phyloP scores from a whole-genome alignment of 306 rosid species.

The Quercus mongolica region DNA sequence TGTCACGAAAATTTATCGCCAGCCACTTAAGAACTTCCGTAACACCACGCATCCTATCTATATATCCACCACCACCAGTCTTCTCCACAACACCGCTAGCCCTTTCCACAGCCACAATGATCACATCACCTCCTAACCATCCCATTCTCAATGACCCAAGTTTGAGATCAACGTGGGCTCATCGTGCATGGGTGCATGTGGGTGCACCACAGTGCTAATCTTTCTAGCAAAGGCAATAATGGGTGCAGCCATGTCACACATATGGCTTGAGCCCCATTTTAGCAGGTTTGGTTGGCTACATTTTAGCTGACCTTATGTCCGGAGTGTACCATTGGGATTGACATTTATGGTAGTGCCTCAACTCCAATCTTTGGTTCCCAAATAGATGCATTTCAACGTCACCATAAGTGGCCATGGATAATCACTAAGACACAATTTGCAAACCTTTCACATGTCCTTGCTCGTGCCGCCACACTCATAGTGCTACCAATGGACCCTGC shows the following conservation, averaged over 20 bases:
- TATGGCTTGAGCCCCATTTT: constrained; percentile 40
- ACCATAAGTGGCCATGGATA: constrained; percentile 96
- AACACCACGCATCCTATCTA: constrained; percentile 15
- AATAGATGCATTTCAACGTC: constrained; percentile 87
- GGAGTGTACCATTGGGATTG: constrained; percentile 94
- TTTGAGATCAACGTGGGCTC: constrained; percentile 67
- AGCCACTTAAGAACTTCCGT: background rate
- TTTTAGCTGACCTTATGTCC: constrained; percentile 80
- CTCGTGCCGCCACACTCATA: constrained; percentile 51
- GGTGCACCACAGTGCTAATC: constrained; percentile 40
- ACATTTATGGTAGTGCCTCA: constrained; percentile 62
- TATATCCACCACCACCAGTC: constrained; percentile 31
- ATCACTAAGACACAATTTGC: constrained; percentile 78
- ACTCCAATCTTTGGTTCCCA: constrained; percentile 75
- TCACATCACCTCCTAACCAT: constrained; percentile 1
- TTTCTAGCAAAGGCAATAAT: constrained; percentile 47
- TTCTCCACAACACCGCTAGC: constrained; percentile 22
- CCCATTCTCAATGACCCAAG: constrained; percentile 42
- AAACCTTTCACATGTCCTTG: constrained; percentile 67
- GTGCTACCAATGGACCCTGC: constrained; percentile 68
- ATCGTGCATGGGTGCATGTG: constrained; percentile 80
- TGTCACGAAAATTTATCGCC: no score
- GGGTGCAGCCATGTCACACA: constrained; percentile 31
- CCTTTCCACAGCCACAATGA: background rate
- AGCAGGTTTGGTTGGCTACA: constrained; percentile 56